Evolutionary conservation across 176 grass and related monocot species (phyloP).

Genomic region (Aegilops speltoides): DNA sequence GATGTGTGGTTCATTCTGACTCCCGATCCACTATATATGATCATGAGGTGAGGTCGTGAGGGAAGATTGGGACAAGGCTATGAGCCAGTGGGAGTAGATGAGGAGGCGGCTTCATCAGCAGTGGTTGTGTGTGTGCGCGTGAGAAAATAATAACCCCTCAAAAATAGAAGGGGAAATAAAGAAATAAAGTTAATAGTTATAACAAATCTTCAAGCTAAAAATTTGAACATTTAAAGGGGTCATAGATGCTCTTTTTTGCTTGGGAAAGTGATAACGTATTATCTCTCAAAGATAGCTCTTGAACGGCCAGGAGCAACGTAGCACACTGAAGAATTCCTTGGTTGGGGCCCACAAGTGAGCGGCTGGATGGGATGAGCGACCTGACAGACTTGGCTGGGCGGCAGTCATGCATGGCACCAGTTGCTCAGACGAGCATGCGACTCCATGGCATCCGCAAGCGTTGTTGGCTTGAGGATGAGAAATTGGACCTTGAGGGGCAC

Average conservation of each 20-base stretch:
- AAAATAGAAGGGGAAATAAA: not conserved
- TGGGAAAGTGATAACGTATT: not conserved
- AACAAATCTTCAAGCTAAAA: not conserved
- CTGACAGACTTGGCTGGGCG: too few species aligned
- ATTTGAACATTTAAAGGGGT: not conserved
- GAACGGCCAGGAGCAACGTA: too few species aligned
- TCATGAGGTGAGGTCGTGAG: not conserved
- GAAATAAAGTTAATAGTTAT: not conserved
- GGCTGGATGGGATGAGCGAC: too few species aligned
- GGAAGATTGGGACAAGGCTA: not conserved
- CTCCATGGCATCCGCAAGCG: not conserved
- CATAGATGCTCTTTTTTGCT: not conserved
- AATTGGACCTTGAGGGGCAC: not conserved
- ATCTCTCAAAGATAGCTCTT: too few species aligned
- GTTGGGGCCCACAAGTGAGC: too few species aligned
- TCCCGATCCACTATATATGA: not conserved
- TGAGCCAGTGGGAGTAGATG: not conserved
- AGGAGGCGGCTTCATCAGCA: too few species aligned
- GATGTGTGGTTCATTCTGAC: not conserved
- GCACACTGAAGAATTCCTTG: too few species aligned
- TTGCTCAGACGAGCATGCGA: too few species aligned
- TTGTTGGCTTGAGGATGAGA: not conserved
- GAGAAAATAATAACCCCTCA: too few species aligned
- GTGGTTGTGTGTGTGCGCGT: too few species aligned
- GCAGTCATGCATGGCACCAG: too few species aligned